phyloP scores from a whole-genome alignment of 177 flowering plant genomes.

The Vitis hybrid region DNA sequence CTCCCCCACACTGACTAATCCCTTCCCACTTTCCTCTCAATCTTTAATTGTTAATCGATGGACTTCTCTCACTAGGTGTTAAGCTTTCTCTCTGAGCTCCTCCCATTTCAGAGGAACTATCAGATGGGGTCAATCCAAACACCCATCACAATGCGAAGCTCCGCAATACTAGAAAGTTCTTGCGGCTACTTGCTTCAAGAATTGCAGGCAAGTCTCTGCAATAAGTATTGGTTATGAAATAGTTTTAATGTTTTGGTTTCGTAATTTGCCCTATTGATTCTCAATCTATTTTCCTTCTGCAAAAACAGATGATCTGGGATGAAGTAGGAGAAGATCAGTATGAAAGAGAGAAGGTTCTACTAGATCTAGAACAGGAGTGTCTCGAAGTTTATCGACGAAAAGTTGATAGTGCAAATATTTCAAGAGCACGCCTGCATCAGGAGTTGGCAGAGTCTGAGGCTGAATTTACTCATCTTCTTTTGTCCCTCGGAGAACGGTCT shows the following conservation, averaged over 20 bases:
- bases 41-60: slow-evolving; percentile 13
- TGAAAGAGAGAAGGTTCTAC: slow-evolving; percentile 65
- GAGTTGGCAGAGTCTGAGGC: slow-evolving; percentile 71
- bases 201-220: slow-evolving; percentile 54
- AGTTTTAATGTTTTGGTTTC: neutral
- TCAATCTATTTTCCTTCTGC: neutral
- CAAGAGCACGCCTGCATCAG: slow-evolving; percentile 72
- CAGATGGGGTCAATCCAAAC: slow-evolving; percentile 57
- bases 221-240: neutral
- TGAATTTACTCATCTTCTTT: slow-evolving; percentile 70
- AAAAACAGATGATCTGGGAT: slow-evolving; percentile 74
- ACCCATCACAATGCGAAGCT: slow-evolving; percentile 43
- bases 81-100: slow-evolving; percentile 1
- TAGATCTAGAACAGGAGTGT: slow-evolving; percentile 76
- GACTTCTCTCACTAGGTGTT: slow-evolving; percentile 5
- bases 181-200: slow-evolving; percentile 88
- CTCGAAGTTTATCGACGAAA: slow-evolving; percentile 65
- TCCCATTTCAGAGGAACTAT: neutral
- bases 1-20: slow-evolving; percentile 4
- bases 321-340: slow-evolving; percentile 76
- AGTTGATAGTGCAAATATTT: slow-evolving; percentile 68
- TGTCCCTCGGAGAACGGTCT: slow-evolving; percentile 84
- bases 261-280: neutral
- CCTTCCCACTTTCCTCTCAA: slow-evolving; percentile 3
- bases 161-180: slow-evolving; percentile 62